These are phyloP conservation scores for Mucor saturninus DNA, from an alignment of 371 early-diverging fungal species.

Conservation along the genomic window DNA sequence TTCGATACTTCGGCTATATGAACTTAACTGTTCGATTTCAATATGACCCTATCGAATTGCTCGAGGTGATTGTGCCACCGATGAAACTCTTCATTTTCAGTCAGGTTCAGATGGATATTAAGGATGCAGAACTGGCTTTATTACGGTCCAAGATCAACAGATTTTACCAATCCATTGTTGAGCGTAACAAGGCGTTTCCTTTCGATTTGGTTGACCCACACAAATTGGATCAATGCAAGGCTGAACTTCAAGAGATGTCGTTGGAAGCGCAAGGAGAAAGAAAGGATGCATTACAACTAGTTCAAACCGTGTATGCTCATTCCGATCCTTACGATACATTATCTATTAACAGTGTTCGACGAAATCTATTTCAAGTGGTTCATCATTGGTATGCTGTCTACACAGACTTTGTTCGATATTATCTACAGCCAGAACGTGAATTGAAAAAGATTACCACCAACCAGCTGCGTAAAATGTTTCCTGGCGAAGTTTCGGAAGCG, in stretches of 20 bases:
- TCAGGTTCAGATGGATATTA: conserved; percentile 61
- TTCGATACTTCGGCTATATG: conserved; percentile 80
- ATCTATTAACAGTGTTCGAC: conserved; percentile 77
- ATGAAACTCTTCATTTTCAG: conserved; percentile 71
- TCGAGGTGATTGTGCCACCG: conserved; percentile 87
- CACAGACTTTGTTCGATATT: conserved; percentile 72
- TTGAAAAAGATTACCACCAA: conserved; percentile 66
- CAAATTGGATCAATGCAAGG: conserved; percentile 68
- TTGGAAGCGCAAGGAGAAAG: conserved; percentile 77
- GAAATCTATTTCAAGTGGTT: conserved; percentile 77
- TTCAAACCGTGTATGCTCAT: conserved; percentile 82
- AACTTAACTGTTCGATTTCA: conserved; percentile 82
- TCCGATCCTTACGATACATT: conserved; percentile 80
- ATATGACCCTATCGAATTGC: conserved; percentile 76
- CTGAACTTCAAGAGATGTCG: conserved; percentile 66
- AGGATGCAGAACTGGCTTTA: conserved; percentile 65
- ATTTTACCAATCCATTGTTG: conserved; percentile 78
- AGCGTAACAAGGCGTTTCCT: conserved; percentile 69
- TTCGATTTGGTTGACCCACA: conserved; percentile 69
- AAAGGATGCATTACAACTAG: conserved; percentile 76
- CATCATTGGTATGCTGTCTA: conserved; percentile 87
- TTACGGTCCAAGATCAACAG: conserved; percentile 65
- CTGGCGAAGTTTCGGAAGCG: conserved; percentile 41
- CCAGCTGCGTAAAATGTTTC: conserved; percentile 72
- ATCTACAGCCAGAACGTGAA: conserved; percentile 80